Evolutionary conservation across 169 alveolate genomes (phyloP).

Genomic region (Perkinsus olseni): DNA sequence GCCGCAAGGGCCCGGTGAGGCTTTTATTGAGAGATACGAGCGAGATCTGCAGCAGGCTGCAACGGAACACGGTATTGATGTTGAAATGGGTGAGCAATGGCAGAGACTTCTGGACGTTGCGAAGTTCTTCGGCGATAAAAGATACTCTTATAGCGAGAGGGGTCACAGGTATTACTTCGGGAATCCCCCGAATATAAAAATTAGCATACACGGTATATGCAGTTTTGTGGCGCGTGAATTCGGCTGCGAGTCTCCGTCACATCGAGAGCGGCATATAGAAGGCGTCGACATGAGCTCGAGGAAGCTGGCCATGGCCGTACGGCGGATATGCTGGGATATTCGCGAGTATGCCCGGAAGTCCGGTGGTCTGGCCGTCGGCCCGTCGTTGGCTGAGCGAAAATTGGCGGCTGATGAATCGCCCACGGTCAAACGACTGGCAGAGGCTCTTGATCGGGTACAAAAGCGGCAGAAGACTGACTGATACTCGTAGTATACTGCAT

Average conservation of each 20-base stretch:
- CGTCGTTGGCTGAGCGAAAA: background rate
- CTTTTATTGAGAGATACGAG: background rate
- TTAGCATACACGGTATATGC: background rate
- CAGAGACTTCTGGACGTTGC: background rate
- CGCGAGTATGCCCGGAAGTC: background rate
- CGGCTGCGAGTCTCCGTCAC: background rate
- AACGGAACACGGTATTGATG: background rate
- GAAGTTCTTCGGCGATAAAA: background rate
- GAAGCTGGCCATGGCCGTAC: background rate
- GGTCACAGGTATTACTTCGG: background rate
- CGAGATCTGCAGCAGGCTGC: background rate
- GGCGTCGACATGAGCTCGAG: background rate
- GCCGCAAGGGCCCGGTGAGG: background rate
- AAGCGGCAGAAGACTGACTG: background rate
- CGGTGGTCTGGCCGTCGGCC: background rate
- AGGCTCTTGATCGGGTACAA: background rate
- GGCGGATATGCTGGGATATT: background rate
- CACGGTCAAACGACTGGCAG: background rate
- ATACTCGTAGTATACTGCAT: background rate
- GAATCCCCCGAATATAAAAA: background rate
- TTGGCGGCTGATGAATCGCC: background rate
- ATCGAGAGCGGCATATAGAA: background rate
- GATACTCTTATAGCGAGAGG: background rate
- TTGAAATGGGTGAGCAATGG: background rate
- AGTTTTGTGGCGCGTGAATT: background rate